These are phyloP conservation scores for Agastache rugosa DNA, from an alignment of 257 asterid species.

Conservation along the genomic window DNA sequence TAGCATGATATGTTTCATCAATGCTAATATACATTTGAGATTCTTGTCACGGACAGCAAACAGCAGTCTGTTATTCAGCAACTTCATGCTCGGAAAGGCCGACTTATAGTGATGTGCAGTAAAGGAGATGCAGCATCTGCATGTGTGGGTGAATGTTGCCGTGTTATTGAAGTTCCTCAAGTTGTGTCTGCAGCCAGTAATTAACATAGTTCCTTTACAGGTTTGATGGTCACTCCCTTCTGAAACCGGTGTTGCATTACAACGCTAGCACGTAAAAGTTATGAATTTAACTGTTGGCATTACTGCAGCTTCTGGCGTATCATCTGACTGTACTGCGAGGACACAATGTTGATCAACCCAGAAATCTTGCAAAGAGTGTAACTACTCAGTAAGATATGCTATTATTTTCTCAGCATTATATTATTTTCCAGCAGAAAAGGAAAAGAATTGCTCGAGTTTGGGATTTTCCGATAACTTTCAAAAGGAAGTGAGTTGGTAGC, in stretches of 20 bases:
- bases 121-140: constrained; percentile 86
- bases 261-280: too few relatives aligned
- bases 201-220: constrained; percentile 92
- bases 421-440: too few relatives aligned
- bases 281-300: too few relatives aligned
- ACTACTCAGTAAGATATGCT: constrained; percentile 69
- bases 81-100: constrained; percentile 96
- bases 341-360: constrained; percentile 96
- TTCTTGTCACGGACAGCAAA: constrained; percentile 55
- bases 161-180: constrained; percentile 88
- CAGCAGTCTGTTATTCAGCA: constrained; percentile 97
- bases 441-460: too few relatives aligned
- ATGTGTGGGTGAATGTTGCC: constrained; percentile 76
- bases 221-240: constrained; percentile 33
- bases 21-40: background rate
- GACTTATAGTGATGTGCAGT: constrained; percentile 89
- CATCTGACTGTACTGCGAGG: constrained; percentile 97
- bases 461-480: too few relatives aligned
- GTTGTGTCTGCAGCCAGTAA: constrained; percentile 94
- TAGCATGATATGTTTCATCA: too few relatives aligned
- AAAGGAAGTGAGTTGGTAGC: too few relatives aligned
- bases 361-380: constrained; percentile 98
- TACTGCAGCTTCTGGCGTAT: constrained; percentile 84
- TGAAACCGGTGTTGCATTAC: constrained; percentile 15
- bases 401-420: too few relatives aligned